These are phyloP conservation scores for Solanum clarkiae DNA, from an alignment of 257 asterid genomes.

Conservation along the genomic window DNA sequence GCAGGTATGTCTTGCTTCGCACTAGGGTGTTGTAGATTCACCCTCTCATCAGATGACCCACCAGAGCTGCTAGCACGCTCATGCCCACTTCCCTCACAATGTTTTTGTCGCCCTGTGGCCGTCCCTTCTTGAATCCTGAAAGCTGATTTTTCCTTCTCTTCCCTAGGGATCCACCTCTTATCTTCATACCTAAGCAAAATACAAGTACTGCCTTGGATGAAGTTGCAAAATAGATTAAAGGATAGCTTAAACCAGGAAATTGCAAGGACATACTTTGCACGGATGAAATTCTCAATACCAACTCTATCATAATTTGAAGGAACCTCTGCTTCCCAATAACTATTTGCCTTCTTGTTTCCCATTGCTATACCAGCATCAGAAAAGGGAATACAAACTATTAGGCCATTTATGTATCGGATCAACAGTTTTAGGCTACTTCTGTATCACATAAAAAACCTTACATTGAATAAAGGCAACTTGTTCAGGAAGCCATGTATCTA, in stretches of 20 bases:
- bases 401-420: background rate
- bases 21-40: slow-evolving; percentile 23
- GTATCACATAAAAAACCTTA: slow-evolving; percentile 20
- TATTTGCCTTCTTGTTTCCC: slow-evolving; percentile 96
- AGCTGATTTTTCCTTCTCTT: slow-evolving; percentile 51
- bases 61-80: slow-evolving; percentile 33
- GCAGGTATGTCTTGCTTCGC: slow-evolving; percentile 31
- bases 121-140: slow-evolving; percentile 42
- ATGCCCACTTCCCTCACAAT: slow-evolving; percentile 45
- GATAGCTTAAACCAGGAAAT: background rate
- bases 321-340: slow-evolving; percentile 95
- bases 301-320: slow-evolving; percentile 95
- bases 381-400: background rate
- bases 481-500: slow-evolving; percentile 99
- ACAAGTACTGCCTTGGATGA: background rate
- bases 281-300: slow-evolving; percentile 95
- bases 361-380: slow-evolving; percentile 43
- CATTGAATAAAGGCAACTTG: slow-evolving; percentile 94
- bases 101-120: slow-evolving; percentile 41
- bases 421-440: background rate
- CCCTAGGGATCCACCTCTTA: slow-evolving; percentile 83
- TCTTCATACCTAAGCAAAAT: slow-evolving; percentile 67
- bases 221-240: slow-evolving; percentile 3
- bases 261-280: slow-evolving; percentile 68
- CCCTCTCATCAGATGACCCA: slow-evolving; percentile 38